Base-by-base conservation (phyloP, 2,329 filamentous ascomycete species). In the Trichoderma cornu-damae region DNA sequence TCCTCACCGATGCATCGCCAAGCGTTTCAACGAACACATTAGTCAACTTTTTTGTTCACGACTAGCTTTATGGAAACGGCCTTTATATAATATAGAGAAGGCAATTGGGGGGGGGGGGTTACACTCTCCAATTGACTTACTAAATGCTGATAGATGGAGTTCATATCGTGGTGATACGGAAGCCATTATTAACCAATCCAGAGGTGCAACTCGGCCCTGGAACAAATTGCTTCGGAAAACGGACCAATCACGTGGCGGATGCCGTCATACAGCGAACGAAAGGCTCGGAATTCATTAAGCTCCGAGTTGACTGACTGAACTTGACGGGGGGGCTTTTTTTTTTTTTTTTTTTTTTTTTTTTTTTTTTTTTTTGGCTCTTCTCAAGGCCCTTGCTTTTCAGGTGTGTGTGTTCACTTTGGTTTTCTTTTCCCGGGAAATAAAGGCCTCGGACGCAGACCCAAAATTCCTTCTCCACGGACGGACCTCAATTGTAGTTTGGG, bases 221-320 rank as follows among this genome's bases (percentile, higher is more conserved):
- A n/a, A n/a, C n/a, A n/a, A n/a, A n/a, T n/a, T n/a, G n/a, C n/a
- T n/a, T n/a, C n/a, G n/a, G n/a, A n/a, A n/a, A n/a, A n/a, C n/a
- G 34, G 22, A 30, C 48, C 56, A 58, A 58, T 58, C 56, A 58
- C 56, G 56, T 58, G 56, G 42, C 49, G 4, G 42, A 58, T 58
- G 56, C 56, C 56, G 56, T 58, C 56, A 58, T 58, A 30, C 11
- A 48, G 40, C 14, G 18, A n/a, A n/a, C 18, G 26, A 9, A 49
- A 49, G 34, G 49, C 56, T 53, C 56, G 37, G 56, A 53, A 46
- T 44, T 14, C 38, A 35, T 6, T 16, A 11, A 43, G 38, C 37
- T 8, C 51, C 51, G 40, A 37, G 40, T 16, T 35, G 40, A 26
- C 30, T 55, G 42, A 40, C 42, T n/a, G 35, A 51, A 20, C n/a